These are phyloP conservation scores for Bipolaris oryzae DNA, from an alignment of 2,329 filamentous ascomycete genomes.

Conservation along the genomic window DNA sequence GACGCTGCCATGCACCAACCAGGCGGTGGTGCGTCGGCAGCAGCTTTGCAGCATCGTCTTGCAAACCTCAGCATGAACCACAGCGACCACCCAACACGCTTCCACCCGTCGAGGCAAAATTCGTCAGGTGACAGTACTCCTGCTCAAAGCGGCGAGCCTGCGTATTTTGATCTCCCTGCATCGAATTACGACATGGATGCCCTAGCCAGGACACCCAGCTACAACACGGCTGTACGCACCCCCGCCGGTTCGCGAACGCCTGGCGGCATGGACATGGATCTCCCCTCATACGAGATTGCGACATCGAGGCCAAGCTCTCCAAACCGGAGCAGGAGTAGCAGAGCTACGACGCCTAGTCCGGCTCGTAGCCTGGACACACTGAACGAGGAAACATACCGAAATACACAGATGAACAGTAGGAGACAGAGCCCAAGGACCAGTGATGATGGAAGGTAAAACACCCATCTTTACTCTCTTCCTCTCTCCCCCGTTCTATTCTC, in stretches of 20 bases:
- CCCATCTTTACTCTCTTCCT: slow-evolving; percentile 15
- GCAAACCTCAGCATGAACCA: slow-evolving; percentile 54
- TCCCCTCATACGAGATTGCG: slow-evolving; percentile 55
- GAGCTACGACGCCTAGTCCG: slow-evolving; percentile 43
- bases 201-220: slow-evolving; percentile 57
- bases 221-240: slow-evolving; percentile 57
- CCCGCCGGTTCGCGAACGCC: slow-evolving; percentile 50
- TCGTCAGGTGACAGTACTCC: slow-evolving; percentile 47
- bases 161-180: slow-evolving; percentile 30
- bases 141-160: slow-evolving; percentile 33
- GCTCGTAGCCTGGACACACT: slow-evolving; percentile 43
- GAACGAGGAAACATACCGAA: slow-evolving; percentile 46
- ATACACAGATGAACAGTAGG: slow-evolving; percentile 44
- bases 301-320: slow-evolving; percentile 53
- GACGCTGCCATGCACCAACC: slow-evolving; percentile 41
- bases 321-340: slow-evolving; percentile 35
- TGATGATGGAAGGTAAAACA: slow-evolving; percentile 34
- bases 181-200: slow-evolving; percentile 52
- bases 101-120: slow-evolving; percentile 34
- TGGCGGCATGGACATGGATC: slow-evolving; percentile 44
- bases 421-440: slow-evolving; percentile 34
- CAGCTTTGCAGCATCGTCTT: slow-evolving; percentile 73
- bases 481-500: not conserved
- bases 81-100: slow-evolving; percentile 42
- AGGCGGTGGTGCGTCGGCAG: slow-evolving; percentile 58